Evolutionary conservation across 306 rosid genomes (phyloP).

Genomic region (Luffa aegyptiaca): DNA sequence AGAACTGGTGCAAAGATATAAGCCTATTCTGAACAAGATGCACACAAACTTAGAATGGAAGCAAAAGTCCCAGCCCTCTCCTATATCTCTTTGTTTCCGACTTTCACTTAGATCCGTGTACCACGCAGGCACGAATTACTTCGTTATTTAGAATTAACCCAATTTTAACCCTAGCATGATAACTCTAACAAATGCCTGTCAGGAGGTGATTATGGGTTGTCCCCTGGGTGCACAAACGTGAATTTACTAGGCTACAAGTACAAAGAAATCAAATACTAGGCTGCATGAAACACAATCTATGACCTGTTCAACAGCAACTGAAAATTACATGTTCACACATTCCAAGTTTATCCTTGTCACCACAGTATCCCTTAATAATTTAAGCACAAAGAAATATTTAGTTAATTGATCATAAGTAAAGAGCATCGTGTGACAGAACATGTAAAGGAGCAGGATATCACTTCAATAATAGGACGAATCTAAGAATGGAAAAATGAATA

Average conservation of each 20-base stretch:
- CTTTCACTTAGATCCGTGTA: background rate
- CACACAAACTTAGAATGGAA: background rate
- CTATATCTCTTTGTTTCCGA: too few relatives aligned
- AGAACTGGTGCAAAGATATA: too few relatives aligned
- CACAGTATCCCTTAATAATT: conserved; percentile 59
- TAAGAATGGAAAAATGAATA: background rate
- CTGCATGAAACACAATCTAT: background rate
- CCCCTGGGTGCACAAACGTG: background rate
- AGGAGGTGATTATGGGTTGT: background rate
- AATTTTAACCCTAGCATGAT: background rate
- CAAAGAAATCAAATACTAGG: background rate
- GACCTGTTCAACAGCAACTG: background rate
- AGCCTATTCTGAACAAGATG: background rate
- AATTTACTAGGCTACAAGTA: background rate
- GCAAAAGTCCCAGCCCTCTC: background rate
- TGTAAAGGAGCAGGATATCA: background rate
- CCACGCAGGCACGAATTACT: background rate
- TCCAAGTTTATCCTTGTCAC: conserved; percentile 76
- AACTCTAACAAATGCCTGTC: background rate
- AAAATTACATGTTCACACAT: conserved; percentile 85
- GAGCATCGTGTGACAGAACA: conserved; percentile 1
- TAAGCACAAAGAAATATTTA: conserved; percentile 22
- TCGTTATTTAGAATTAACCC: background rate
- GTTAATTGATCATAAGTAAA: background rate
- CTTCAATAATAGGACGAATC: conserved; percentile 1